Conservation (phyloP, 2,329 filamentous ascomycete genomes). For the Alternaria ethzedia region DNA sequence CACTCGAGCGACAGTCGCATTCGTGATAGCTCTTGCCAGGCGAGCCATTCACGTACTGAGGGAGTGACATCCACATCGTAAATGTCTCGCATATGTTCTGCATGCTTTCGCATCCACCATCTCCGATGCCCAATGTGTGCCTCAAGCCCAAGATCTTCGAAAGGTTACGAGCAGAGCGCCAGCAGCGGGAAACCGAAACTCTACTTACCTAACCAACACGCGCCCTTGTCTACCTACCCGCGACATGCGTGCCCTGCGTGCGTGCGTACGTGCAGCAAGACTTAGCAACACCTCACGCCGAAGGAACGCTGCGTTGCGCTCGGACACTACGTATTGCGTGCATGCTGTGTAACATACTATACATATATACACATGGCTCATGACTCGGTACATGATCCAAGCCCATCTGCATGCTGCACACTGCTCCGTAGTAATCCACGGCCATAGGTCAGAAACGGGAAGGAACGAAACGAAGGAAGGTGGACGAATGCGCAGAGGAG, state of each 20-base stretch:
- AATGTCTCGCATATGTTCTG: slow-evolving; percentile 4
- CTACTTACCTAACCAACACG: background rate
- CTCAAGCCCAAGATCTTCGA: background rate
- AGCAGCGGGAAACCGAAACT: background rate
- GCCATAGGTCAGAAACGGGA: background rate
- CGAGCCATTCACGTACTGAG: background rate
- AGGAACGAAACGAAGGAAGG: background rate
- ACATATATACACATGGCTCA: background rate
- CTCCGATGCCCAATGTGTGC: background rate
- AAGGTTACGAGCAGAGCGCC: background rate
- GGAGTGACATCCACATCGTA: background rate
- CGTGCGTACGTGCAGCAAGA: background rate
- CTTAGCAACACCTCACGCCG: background rate
- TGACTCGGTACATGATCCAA: slow-evolving; percentile 9
- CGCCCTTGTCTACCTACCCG: background rate
- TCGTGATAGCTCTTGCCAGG: background rate
- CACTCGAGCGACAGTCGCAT: background rate
- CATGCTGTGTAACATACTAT: slow-evolving; percentile 13
- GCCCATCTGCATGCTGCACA: background rate
- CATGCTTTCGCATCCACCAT: background rate
- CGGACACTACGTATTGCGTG: slow-evolving; percentile 8
- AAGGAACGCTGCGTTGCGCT: background rate
- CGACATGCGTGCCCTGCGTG: background rate
- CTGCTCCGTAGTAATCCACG: slow-evolving; percentile 7
- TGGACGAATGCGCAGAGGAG: background rate